A percentile compares a stretch with the other conserved stretches of the same genome.
These are phyloP conservation scores for Penicillium polonicum DNA, from an alignment of 2,329 filamentous ascomycete species.

Conservation along the genomic window DNA sequence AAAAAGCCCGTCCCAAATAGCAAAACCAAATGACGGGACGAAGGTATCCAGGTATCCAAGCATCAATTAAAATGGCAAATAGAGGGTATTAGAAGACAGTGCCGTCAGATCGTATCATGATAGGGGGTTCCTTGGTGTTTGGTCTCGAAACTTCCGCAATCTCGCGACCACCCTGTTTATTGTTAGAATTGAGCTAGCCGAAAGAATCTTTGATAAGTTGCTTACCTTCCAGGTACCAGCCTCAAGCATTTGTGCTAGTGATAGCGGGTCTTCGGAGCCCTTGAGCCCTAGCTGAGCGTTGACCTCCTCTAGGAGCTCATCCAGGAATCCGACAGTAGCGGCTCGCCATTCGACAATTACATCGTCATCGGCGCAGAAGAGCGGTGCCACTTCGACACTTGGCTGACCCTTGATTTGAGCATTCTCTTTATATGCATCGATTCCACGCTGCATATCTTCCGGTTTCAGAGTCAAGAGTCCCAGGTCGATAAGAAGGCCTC, in stretches of 20 bases:
- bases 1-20: constrained; percentile 24
- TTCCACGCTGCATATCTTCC: constrained; percentile 66
- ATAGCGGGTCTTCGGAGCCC: constrained; percentile 65
- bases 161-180: constrained; percentile 77
- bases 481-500: constrained; percentile 81
- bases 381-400: constrained; percentile 70
- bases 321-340: constrained; percentile 71
- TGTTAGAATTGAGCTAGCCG: constrained; percentile 22
- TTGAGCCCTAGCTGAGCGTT: constrained; percentile 66
- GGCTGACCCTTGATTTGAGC: constrained; percentile 69
- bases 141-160: constrained; percentile 93
- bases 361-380: constrained; percentile 71
- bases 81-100: constrained; percentile 73
- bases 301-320: constrained; percentile 68
- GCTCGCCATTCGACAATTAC: constrained; percentile 79
- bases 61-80: constrained; percentile 24
- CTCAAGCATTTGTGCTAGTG: constrained; percentile 84
- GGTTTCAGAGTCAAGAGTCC: constrained; percentile 75
- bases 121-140: constrained; percentile 94
- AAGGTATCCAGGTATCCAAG: constrained; percentile 27
- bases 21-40: constrained; percentile 2
- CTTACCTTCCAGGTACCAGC: constrained; percentile 96
- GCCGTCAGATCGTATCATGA: constrained; percentile 93
- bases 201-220: background rate
- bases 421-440: constrained; percentile 68